Evolutionary conservation across 2,329 filamentous ascomycete genomes (phyloP), one percentile per base, ranked within the genome.

Genomic region (Thermothelomyces thermophilus): DNA sequence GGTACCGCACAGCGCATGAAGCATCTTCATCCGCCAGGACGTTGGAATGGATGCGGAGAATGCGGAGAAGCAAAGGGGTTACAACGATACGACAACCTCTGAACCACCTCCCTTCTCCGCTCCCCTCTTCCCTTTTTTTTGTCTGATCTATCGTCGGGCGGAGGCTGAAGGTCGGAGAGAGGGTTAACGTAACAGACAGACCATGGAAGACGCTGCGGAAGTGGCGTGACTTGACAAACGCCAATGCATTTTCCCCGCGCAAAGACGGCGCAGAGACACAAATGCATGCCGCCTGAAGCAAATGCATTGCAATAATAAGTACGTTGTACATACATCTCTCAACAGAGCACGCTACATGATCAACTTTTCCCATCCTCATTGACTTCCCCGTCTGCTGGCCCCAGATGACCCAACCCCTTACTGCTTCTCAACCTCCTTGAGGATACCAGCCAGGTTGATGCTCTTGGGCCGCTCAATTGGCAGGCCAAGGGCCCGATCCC

Each of bases 401-500:
- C 14, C 20, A 22, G 14, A 22, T 13, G 5, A 31, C 13, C 30
- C 19, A 11, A 31, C 13, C 30, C 13, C 41, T 63, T 64, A 75
- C 55, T 71, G 60, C 22, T 66, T 65, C 66, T 79, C 76, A 30
- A 76, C 79, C 64, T 80, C 67, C 68, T 90, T 85, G 59, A 95
- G 72, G 59, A 98, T 73, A 10, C 91, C 91, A 68, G 87, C 78
- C 49, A 98, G 75, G 71, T 95, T 93, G 66, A 97, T 95, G 70
- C 88, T 95, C 86, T 98, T 98, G 43, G 93, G 93, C 55, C 91
- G 79, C 82, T 98, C 93, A 64, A 98, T 98, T 10, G 93, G 93
- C 65, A 97, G 74, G 47, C 93, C 93, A 56, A 98, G 72, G 14
- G 90, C 90, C 43, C 93, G 82, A 68, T 97, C 91, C 93, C 93